Evolutionary conservation across 495 filamentous ascomycete genomes (phyloP).

Genomic region (Hypoxylon fuscum): DNA sequence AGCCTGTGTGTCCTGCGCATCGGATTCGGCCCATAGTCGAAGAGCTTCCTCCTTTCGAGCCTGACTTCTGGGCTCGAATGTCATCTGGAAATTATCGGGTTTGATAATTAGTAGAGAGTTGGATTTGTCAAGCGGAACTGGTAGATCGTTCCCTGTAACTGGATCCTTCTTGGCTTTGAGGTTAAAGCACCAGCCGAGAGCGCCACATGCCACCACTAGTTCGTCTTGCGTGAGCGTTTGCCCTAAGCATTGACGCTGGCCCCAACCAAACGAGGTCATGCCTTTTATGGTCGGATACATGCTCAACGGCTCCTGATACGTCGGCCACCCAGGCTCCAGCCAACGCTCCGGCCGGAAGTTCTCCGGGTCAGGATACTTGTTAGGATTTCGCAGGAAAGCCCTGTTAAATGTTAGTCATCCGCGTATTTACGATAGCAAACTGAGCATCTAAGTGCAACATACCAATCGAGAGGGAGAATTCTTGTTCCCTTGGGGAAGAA

Average conservation of each 20-base stretch:
- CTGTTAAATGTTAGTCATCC: conserved; percentile 31
- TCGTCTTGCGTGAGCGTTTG: conserved; percentile 63
- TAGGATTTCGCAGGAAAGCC: conserved; percentile 54
- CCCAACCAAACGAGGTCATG: conserved; percentile 65
- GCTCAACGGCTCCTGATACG: conserved; percentile 59
- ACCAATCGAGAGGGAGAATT: conserved; percentile 62
- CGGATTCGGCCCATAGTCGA: conserved; percentile 38
- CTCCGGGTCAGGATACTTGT: conserved; percentile 60
- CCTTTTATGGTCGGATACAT: conserved; percentile 56
- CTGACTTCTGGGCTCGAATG: conserved; percentile 50
- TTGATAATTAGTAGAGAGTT: conserved; percentile 56
- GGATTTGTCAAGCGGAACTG: conserved; percentile 53
- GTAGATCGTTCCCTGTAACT: conserved; percentile 43
- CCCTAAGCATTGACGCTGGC: conserved; percentile 68
- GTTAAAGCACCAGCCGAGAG: conserved; percentile 58
- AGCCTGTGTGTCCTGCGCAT: conserved; percentile 34
- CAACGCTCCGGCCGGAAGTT: conserved; percentile 62
- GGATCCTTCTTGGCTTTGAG: conserved; percentile 50
- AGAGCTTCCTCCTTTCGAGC: conserved; percentile 44
- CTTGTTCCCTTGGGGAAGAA: conserved; percentile 57
- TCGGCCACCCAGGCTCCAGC: conserved; percentile 59
- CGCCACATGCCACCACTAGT: conserved; percentile 56
- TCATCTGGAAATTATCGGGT: conserved; percentile 54
- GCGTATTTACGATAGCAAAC: not conserved
- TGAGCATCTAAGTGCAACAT: not conserved